phyloP scores from a whole-genome alignment of 805 yeast species.

The Hanseniaspora nectarophila region DNA sequence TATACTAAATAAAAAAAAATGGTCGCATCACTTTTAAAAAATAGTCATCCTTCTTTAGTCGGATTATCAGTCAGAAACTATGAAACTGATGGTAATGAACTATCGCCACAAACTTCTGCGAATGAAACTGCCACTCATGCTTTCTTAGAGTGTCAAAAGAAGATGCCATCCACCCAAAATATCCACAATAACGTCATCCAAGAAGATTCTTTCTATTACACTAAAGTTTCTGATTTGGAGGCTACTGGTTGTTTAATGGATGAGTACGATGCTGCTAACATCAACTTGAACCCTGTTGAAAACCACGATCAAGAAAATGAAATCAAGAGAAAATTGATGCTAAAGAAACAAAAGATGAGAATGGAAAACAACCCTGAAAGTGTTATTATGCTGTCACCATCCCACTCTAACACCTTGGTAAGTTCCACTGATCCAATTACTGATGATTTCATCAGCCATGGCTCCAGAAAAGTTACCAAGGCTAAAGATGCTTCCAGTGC shows the following conservation, averaged over 20 bases:
- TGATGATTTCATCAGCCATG: conserved; percentile 18
- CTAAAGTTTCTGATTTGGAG: conserved; percentile 27
- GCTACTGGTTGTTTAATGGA: conserved; percentile 29
- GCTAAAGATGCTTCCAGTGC: background rate
- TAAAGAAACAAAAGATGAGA: conserved; percentile 8
- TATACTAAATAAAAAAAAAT: background rate
- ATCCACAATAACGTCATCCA: conserved; percentile 15
- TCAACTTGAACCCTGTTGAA: conserved; percentile 11
- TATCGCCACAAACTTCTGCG: conserved; percentile 9
- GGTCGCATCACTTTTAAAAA: conserved; percentile 2
- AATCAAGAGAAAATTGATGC: conserved; percentile 16
- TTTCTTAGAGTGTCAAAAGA: conserved; percentile 18
- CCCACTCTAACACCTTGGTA: conserved; percentile 20
- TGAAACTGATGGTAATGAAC: conserved; percentile 21
- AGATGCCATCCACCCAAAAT: conserved; percentile 5
- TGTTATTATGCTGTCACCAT: background rate
- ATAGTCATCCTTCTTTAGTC: conserved; percentile 22
- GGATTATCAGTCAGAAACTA: conserved; percentile 25
- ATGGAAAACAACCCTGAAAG: background rate
- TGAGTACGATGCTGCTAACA: conserved; percentile 20
- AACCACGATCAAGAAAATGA: conserved; percentile 17
- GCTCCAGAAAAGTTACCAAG: background rate
- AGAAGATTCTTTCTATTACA: conserved; percentile 19
- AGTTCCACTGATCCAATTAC: conserved; percentile 24
- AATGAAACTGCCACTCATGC: conserved; percentile 17